These are phyloP conservation scores for Jamesozyma jinghongensis DNA, from an alignment of 805 yeast species.

Conservation along the genomic window DNA sequence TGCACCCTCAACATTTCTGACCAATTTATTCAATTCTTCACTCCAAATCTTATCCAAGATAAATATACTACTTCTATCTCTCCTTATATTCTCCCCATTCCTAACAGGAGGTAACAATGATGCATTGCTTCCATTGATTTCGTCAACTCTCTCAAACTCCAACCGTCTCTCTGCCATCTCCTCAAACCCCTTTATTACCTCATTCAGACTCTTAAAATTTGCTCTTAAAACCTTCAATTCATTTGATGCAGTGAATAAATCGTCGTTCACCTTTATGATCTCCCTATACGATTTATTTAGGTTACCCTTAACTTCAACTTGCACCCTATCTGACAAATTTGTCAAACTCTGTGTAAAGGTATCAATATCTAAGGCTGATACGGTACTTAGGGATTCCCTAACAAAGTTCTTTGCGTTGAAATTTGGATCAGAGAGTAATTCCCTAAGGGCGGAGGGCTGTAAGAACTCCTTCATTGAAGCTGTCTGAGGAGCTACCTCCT, in stretches of 20 bases:
- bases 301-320: constrained; percentile 47
- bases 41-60: constrained; percentile 79
- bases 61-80: constrained; percentile 60
- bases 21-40: constrained; percentile 55
- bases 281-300: constrained; percentile 56
- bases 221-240: constrained; percentile 55
- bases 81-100: constrained; percentile 10
- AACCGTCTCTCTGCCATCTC: constrained; percentile 52
- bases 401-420: constrained; percentile 44
- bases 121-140: background rate
- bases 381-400: constrained; percentile 44
- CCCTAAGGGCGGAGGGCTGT: constrained; percentile 3
- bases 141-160: constrained; percentile 32
- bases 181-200: constrained; percentile 49
- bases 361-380: constrained; percentile 65
- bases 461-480: constrained; percentile 2
- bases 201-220: constrained; percentile 50
- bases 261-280: constrained; percentile 49
- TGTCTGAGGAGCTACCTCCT: background rate
- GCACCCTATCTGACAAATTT: constrained; percentile 41
- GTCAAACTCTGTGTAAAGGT: constrained; percentile 50
- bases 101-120: constrained; percentile 18
- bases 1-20: constrained; percentile 81
- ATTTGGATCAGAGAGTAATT: constrained; percentile 30
- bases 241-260: constrained; percentile 52